Evolutionary conservation across 352 stramenopile species (phyloP).

Genomic region (Phytophthora fragariae): DNA sequence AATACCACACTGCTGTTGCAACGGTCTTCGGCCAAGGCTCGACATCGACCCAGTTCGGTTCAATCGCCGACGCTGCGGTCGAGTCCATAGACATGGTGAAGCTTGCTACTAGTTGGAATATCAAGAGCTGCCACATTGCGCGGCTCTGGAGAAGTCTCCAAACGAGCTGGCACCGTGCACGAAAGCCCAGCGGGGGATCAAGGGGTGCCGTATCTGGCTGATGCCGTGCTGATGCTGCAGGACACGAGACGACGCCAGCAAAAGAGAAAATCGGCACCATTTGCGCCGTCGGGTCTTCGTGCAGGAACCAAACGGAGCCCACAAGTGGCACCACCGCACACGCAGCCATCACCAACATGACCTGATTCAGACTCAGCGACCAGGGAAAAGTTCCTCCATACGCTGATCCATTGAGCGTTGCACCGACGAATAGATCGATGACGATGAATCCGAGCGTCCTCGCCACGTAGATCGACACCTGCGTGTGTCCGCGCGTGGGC

Average conservation of each 20-base stretch:
- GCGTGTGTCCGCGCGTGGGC: conserved; percentile 56
- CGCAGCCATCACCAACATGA: conserved; percentile 48
- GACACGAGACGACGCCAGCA: conserved; percentile 13
- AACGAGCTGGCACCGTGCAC: conserved; percentile 51
- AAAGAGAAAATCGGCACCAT: conserved; percentile 29
- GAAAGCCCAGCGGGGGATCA: conserved; percentile 24
- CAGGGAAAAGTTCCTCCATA: conserved; percentile 72
- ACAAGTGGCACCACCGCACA: conserved; percentile 52
- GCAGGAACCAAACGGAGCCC: conserved; percentile 58
- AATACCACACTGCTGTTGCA: conserved; percentile 51
- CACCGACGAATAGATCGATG: conserved; percentile 60
- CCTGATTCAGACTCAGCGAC: conserved; percentile 39
- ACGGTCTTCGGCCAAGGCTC: conserved; percentile 59
- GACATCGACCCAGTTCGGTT: conserved; percentile 67
- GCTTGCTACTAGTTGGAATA: conserved; percentile 67
- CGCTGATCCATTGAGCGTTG: conserved; percentile 58
- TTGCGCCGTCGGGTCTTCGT: conserved; percentile 47
- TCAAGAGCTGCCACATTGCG: conserved; percentile 79
- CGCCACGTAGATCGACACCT: conserved; percentile 60
- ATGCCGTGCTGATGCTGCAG: neutral
- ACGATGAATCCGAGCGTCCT: conserved; percentile 53
- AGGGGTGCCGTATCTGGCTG: conserved; percentile 10
- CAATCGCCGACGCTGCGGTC: conserved; percentile 53
- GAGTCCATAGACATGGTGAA: conserved; percentile 69
- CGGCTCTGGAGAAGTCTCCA: conserved; percentile 73